These are phyloP conservation scores for Heritiera fomes DNA, from an alignment of 345 rosid genomes.

Conservation along the genomic window DNA sequence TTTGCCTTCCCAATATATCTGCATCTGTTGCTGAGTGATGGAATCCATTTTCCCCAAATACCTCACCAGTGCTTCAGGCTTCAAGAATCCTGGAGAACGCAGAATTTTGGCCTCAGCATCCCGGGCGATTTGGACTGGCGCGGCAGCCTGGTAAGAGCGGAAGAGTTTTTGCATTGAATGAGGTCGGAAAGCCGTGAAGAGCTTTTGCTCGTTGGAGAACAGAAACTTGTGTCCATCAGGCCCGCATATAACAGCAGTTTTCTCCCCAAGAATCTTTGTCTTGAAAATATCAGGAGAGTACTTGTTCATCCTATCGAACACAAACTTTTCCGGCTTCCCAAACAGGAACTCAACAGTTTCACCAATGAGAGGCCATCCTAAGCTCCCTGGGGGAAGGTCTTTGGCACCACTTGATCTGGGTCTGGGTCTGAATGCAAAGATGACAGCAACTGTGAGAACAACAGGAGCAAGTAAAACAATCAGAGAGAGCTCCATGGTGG, in stretches of 20 bases:
- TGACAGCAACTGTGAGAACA: not conserved
- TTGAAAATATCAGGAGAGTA: slow-evolving; percentile 54
- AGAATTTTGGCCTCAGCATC: slow-evolving; percentile 34
- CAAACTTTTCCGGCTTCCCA: slow-evolving; percentile 53
- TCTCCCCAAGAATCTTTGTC: slow-evolving; percentile 53
- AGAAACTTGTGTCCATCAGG: slow-evolving; percentile 59
- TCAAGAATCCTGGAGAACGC: slow-evolving; percentile 46
- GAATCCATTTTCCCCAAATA: slow-evolving; percentile 52
- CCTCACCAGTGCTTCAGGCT: slow-evolving; percentile 53
- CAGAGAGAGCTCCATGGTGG: slow-evolving; percentile 22
- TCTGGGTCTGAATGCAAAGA: not conserved
- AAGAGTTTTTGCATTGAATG: slow-evolving; percentile 53
- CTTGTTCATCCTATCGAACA: slow-evolving; percentile 45
- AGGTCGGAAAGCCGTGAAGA: slow-evolving; percentile 57
- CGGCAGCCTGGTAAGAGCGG: slow-evolving; percentile 38
- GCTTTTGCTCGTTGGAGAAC: slow-evolving; percentile 53
- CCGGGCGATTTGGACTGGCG: slow-evolving; percentile 22
- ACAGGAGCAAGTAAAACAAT: not conserved
- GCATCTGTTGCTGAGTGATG: slow-evolving; percentile 44
- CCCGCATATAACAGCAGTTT: slow-evolving; percentile 56
- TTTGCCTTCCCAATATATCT: slow-evolving; percentile 43
- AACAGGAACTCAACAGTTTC: slow-evolving; percentile 49
- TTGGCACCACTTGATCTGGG: not conserved
- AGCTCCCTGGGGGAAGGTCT: slow-evolving; percentile 61
- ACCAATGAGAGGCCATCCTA: slow-evolving; percentile 60